Evolutionary conservation across 116 monocot genomes (phyloP).

Genomic region (Trichopus zeylanicus): DNA sequence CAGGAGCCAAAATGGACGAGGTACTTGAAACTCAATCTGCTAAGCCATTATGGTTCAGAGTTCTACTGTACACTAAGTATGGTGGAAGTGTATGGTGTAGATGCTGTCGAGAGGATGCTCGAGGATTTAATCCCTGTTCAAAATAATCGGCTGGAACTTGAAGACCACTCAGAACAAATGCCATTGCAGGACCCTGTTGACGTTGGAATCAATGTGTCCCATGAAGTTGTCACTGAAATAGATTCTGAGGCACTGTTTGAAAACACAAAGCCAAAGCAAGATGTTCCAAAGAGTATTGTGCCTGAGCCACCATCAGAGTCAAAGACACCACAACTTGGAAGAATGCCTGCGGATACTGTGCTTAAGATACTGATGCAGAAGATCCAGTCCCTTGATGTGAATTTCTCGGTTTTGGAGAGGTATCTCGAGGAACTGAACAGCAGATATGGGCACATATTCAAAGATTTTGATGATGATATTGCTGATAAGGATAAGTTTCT

Average conservation of each 20-base stretch:
- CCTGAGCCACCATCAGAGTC: slow-evolving; percentile 30
- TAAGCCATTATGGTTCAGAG: slow-evolving; percentile 89
- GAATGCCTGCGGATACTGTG: slow-evolving; percentile 91
- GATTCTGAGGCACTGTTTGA: slow-evolving; percentile 25
- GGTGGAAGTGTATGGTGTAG: slow-evolving; percentile 89
- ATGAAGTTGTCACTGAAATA: slow-evolving; percentile 16
- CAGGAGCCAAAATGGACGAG: slow-evolving; percentile 85
- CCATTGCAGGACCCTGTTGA: slow-evolving; percentile 17
- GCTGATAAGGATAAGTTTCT: slow-evolving; percentile 33
- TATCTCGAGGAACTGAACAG: slow-evolving; percentile 86
- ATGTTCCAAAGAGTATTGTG: slow-evolving; percentile 20
- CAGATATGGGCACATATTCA: slow-evolving; percentile 79
- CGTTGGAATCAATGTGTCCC: slow-evolving; percentile 15
- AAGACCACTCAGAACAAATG: slow-evolving; percentile 32
- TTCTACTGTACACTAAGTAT: slow-evolving; percentile 93
- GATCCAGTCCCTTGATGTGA: slow-evolving; percentile 77
- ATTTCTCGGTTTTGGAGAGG: slow-evolving; percentile 75
- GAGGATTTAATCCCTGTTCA: slow-evolving; percentile 81
- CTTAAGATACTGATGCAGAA: slow-evolving; percentile 97
- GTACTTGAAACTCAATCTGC: slow-evolving; percentile 76
- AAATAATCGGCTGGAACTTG: slow-evolving; percentile 27
- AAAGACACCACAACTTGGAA: slow-evolving; percentile 56
- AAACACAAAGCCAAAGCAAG: slow-evolving; percentile 21
- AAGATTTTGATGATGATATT: slow-evolving; percentile 76
- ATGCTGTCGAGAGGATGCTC: slow-evolving; percentile 97